A percentile compares a stretch with the other conserved stretches of the same genome.
Conservation (phyloP, 75 land plant genomes). For the Adiantum capillusveneris region DNA sequence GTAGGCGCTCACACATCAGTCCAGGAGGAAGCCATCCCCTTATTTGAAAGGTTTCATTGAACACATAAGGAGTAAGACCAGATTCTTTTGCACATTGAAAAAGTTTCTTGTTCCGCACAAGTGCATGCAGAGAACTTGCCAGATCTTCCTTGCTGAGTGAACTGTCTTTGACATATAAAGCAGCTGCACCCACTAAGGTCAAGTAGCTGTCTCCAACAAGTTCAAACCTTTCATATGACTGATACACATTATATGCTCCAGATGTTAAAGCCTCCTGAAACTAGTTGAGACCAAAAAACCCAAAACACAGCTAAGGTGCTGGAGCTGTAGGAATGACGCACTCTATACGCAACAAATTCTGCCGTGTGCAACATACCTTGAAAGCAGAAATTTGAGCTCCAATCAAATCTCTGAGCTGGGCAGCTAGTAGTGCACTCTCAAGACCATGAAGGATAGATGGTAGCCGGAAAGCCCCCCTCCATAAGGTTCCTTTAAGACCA, state of each 20-base stretch:
- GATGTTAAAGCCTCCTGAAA: slow-evolving; percentile 31
- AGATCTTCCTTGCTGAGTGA: slow-evolving; percentile 9
- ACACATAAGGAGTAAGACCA: slow-evolving; percentile 20
- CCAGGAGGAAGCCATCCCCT: slow-evolving; percentile 31
- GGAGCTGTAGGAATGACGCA: too few species aligned
- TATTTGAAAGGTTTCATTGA: slow-evolving; percentile 12
- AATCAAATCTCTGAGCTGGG: slow-evolving; percentile 28
- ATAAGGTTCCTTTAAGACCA: slow-evolving; percentile 19
- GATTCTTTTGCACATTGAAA: slow-evolving; percentile 12
- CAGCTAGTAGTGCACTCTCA: slow-evolving; percentile 27
- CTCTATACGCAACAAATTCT: too few species aligned
- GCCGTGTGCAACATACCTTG: too few species aligned
- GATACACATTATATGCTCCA: slow-evolving; percentile 19
- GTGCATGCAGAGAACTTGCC: slow-evolving; percentile 7
- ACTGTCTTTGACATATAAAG: slow-evolving; percentile 6
- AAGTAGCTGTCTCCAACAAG: slow-evolving; percentile 32
- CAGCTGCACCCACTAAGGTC: slow-evolving; percentile 12
- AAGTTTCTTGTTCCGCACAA: slow-evolving; percentile 17
- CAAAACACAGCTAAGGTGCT: too few species aligned
- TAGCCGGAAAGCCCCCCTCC: slow-evolving; percentile 31
- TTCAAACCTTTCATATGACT: slow-evolving; percentile 29
- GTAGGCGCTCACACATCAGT: background rate
- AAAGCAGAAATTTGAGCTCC: slow-evolving; percentile 20
- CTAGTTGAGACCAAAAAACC: too few species aligned
- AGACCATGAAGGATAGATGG: slow-evolving; percentile 26